These are phyloP conservation scores for Pichia sp. DNA, from an alignment of 1,139 yeast species.

Conservation along the genomic window DNA sequence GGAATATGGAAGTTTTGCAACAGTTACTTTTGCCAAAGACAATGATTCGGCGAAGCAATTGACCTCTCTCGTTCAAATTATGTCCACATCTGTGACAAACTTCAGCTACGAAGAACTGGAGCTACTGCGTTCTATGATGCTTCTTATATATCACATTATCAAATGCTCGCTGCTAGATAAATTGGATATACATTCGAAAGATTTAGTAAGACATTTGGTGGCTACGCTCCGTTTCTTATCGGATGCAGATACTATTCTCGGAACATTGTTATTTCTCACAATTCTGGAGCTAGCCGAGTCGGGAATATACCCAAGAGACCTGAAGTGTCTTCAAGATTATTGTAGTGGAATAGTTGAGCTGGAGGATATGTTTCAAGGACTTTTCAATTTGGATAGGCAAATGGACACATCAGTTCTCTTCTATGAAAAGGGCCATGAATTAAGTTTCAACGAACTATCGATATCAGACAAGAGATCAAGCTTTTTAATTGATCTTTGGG, in stretches of 20 bases:
- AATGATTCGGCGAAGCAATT: background rate
- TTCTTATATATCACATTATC: constrained; percentile 2
- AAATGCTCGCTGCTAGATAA: constrained; percentile 7
- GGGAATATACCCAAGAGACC: constrained; percentile 3
- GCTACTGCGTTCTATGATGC: background rate
- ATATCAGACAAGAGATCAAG: too few species aligned
- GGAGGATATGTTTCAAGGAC: background rate
- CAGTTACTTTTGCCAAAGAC: background rate
- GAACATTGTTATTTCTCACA: too few species aligned
- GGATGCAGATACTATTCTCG: too few species aligned
- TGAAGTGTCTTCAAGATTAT: background rate
- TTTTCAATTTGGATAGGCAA: background rate
- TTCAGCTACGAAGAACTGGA: too few species aligned
- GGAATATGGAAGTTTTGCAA: background rate
- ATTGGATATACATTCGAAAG: constrained; percentile 1
- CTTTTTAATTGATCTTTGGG: too few species aligned
- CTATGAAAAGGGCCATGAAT: too few species aligned
- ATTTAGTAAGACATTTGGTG: too few species aligned
- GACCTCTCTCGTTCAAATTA: background rate
- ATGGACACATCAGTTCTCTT: too few species aligned
- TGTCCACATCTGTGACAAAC: too few species aligned
- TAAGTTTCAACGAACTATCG: too few species aligned
- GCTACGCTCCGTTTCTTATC: too few species aligned
- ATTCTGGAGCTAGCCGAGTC: constrained; percentile 2
- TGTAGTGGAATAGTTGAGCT: background rate